Evolutionary conservation across 257 asterid species (phyloP).

Genomic region (Solanum clarkiae): DNA sequence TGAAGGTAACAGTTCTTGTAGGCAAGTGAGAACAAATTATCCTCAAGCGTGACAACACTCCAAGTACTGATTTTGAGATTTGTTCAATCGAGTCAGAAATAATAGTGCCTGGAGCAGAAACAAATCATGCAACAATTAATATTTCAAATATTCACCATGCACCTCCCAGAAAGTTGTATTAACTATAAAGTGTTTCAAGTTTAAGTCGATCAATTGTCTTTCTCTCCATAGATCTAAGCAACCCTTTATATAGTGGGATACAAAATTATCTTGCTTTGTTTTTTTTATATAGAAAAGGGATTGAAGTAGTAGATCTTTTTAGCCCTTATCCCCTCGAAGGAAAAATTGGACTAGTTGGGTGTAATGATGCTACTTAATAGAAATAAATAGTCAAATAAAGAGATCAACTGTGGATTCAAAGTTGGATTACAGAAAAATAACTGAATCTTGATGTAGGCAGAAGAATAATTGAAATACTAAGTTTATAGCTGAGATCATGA

Average conservation of each 20-base stretch:
- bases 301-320: neutral
- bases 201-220: neutral
- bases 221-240: neutral
- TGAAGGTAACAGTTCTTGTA: slow-evolving; percentile 78
- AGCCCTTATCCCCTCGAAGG: neutral
- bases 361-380: too few relatives aligned
- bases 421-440: too few relatives aligned
- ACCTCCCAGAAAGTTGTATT: neutral
- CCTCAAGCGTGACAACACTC: slow-evolving; percentile 89
- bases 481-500: too few relatives aligned
- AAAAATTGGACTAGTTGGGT: neutral
- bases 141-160: neutral
- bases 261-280: neutral
- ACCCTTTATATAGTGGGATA: neutral
- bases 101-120: slow-evolving; percentile 35
- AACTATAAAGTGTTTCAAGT: neutral
- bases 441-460: too few relatives aligned
- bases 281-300: neutral
- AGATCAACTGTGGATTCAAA: too few relatives aligned
- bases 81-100: slow-evolving; percentile 74
- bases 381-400: too few relatives aligned
- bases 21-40: slow-evolving; percentile 79
- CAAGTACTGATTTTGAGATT: slow-evolving; percentile 81
- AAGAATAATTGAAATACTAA: too few relatives aligned
- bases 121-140: neutral